phyloP scores from a whole-genome alignment of 129 eudicot species.

The Arctium minus region DNA sequence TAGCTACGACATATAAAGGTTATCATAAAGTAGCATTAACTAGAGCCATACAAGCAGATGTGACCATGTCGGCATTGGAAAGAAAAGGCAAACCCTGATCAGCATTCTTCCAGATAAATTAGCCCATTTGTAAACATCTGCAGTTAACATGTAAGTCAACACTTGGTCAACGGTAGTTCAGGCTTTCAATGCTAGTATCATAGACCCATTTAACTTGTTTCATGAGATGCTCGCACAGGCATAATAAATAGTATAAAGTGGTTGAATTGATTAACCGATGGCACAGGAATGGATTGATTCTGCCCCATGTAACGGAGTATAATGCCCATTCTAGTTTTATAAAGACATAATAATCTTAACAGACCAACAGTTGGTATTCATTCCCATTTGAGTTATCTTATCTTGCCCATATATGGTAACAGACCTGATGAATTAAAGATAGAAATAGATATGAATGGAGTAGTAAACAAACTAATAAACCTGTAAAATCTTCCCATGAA shows the following conservation, averaged over 20 bases:
- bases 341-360: not conserved
- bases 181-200: not conserved
- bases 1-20: not conserved
- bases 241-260: not conserved
- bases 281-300: not conserved
- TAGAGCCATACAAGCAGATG: constrained; percentile 53
- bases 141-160: constrained; percentile 22
- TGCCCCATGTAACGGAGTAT: not conserved
- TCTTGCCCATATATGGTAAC: not conserved
- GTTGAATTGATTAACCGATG: not conserved
- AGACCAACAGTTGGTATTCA: not conserved
- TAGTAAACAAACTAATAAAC: constrained; percentile 30
- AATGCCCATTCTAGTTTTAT: not conserved
- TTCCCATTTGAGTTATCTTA: not conserved
- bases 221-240: not conserved
- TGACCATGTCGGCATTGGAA: constrained; percentile 88
- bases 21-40: constrained; percentile 5
- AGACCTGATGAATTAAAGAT: not conserved
- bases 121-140: constrained; percentile 93
- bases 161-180: constrained; percentile 9
- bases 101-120: constrained; percentile 64
- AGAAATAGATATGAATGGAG: not conserved
- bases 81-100: constrained; percentile 88
- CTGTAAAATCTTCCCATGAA: constrained; percentile 95
- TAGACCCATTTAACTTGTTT: not conserved